Evolutionary conservation across 345 rosid genomes (phyloP), one percentile per base, ranked within the genome.

Genomic region (Erysimum cheiranthoides): DNA sequence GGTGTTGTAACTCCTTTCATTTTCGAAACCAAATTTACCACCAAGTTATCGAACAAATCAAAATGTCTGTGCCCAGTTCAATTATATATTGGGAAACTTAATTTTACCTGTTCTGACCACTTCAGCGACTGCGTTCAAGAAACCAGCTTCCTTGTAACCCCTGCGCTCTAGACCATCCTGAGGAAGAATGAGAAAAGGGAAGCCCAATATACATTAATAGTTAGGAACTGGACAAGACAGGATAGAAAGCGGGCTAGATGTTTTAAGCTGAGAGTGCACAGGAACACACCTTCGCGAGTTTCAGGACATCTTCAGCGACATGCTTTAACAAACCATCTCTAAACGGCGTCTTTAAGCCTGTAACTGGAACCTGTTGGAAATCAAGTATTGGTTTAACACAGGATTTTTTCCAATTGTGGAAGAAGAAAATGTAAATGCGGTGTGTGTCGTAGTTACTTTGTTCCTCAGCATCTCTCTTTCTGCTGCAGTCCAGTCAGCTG

Each of bases 81-180:
- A 3, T 14, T 10, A 34, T 7, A 49, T 16, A 61, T 36, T 35
- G 36, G 12, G 39, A 16, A 40, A 8, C 9, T 50, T 21, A 34
- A 10, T 68, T n/a, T 70, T 79, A 95, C 99, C 99, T 86, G 99
- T 93, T 73, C 90, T 82, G 73, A 89, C 98, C 77, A 95, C 94
- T 74, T 92, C 93, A 47, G 82, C 64, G 27, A 95, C 90, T 66
- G 71, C 97, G 66, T 95, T 91, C 80, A 95, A 81, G 88, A 95
- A 92, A 8, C 94, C 91, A 0, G 86, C 71, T 85, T 95, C 99
- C 85, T 95, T 95, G 75, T 70, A 95, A 47, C 99, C 99, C 82
- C 98, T 83, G 31, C 96, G 89, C 83, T 95, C 97, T 79, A 95
- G 77, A 68, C 99, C 98, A 74, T 88, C 98, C 99, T 92, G 83